Percentiles rank a stretch among this genome's conserved stretches.
Conservation (phyloP, 1,284 basidiomycete species). For the Apiotrichum siamense region DNA sequence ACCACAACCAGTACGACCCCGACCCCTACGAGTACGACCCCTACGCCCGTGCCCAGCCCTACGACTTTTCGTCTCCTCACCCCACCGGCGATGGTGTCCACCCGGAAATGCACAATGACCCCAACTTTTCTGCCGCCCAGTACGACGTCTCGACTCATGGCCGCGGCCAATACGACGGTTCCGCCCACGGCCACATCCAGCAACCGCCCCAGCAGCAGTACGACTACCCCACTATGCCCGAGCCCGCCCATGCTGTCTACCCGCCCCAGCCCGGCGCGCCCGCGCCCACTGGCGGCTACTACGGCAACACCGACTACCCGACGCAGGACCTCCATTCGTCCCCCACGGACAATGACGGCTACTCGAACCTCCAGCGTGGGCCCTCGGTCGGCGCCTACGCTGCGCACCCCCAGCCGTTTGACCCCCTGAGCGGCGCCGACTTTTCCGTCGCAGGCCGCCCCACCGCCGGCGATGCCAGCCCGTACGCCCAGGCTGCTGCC, state of each 20-base stretch:
- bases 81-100: neutral
- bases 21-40: slow-evolving; percentile 12
- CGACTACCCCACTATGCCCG: slow-evolving; percentile 13
- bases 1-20: slow-evolving; percentile 23
- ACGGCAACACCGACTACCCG: slow-evolving; percentile 19
- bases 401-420: neutral
- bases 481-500: slow-evolving; percentile 41
- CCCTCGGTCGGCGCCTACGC: slow-evolving; percentile 10
- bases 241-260: slow-evolving; percentile 10
- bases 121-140: neutral
- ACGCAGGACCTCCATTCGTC: slow-evolving; percentile 23
- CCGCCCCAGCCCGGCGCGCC: slow-evolving; percentile 4
- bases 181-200: slow-evolving; percentile 12
- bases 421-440: slow-evolving; percentile 9
- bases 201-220: slow-evolving; percentile 7
- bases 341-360: slow-evolving; percentile 31
- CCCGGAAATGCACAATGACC: neutral
- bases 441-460: slow-evolving; percentile 30
- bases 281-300: slow-evolving; percentile 2
- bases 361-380: slow-evolving; percentile 39
- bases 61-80: slow-evolving; percentile 6
- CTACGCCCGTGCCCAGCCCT: slow-evolving; percentile 9
- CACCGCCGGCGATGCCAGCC: slow-evolving; percentile 26
- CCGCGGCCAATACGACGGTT: neutral
- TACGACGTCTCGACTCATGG: neutral